These are phyloP conservation scores for Xylaria grammica DNA, from an alignment of 495 filamentous ascomycete genomes.

Conservation along the genomic window DNA sequence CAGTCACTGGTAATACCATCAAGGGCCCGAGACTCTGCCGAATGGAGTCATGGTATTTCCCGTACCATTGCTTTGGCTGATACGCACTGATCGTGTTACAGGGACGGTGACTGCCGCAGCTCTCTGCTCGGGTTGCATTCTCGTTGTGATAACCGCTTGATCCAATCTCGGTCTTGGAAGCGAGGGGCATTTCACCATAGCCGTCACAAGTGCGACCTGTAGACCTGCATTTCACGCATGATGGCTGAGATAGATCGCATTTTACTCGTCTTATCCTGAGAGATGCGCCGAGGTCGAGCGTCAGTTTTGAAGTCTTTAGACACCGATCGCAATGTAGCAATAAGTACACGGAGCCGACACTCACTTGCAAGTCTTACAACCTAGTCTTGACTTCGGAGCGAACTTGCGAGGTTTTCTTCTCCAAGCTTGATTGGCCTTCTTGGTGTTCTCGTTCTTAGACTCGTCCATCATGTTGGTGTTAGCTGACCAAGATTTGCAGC, in stretches of 20 bases:
- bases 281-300: conserved; percentile 8
- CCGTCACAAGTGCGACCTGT: conserved; percentile 32
- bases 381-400: conserved; percentile 42
- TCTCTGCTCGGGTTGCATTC: neutral
- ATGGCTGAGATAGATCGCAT: conserved; percentile 28
- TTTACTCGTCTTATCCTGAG: conserved; percentile 29
- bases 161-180: neutral
- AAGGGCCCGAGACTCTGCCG: conserved; percentile 20
- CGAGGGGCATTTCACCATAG: conserved; percentile 2
- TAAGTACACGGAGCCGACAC: conserved; percentile 21
- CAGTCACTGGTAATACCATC: conserved; percentile 25
- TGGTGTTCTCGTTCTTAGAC: neutral
- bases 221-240: conserved; percentile 28
- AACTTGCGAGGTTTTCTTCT: conserved; percentile 42
- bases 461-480: conserved; percentile 11
- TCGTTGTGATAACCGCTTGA: conserved; percentile 3
- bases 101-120: neutral
- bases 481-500: conserved; percentile 8
- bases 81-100: neutral
- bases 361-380: conserved; percentile 47
- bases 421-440: conserved; percentile 32
- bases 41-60: neutral
- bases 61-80: conserved; percentile 13
- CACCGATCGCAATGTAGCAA: conserved; percentile 16
- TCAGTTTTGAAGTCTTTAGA: conserved; percentile 11